phyloP scores from a whole-genome alignment of 495 filamentous ascomycete genomes.

The Articulospora tetracladia region DNA sequence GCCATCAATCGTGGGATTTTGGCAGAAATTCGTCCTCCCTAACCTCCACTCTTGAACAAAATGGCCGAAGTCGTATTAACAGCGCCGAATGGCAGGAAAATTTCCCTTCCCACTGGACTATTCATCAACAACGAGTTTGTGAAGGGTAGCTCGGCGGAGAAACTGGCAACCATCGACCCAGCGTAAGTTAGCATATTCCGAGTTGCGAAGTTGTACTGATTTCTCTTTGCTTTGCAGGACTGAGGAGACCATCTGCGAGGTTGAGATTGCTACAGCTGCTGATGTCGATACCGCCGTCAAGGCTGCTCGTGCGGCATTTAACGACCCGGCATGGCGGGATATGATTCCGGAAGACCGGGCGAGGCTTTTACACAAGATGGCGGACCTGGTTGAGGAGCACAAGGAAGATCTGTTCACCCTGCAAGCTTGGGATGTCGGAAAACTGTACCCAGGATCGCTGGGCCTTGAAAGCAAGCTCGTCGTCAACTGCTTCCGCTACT shows the following conservation, averaged over 20 bases:
- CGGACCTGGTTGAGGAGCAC: constrained; percentile 80
- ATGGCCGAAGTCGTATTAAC: constrained; percentile 32
- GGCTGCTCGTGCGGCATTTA: constrained; percentile 83
- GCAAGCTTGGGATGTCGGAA: constrained; percentile 93
- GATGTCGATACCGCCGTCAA: constrained; percentile 57
- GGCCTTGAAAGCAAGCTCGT: constrained; percentile 61
- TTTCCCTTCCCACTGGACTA: constrained; percentile 55
- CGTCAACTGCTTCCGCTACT: constrained; percentile 76
- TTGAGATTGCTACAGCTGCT: constrained; percentile 85
- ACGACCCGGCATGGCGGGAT: constrained; percentile 67
- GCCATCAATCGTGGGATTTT: background rate
- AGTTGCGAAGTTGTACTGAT: background rate
- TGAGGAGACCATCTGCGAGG: constrained; percentile 24
- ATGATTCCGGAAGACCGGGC: constrained; percentile 72
- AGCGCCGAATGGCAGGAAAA: constrained; percentile 81
- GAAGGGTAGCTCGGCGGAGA: constrained; percentile 70
- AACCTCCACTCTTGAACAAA: background rate
- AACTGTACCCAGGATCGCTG: constrained; percentile 35
- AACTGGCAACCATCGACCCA: constrained; percentile 69
- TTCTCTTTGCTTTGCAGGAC: background rate
- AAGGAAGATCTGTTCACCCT: constrained; percentile 70
- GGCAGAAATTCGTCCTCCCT: background rate
- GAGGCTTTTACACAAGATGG: constrained; percentile 70
- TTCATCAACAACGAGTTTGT: constrained; percentile 98
- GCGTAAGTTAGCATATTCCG: constrained; percentile 40